Percentiles rank a stretch among this genome's conserved stretches.
phyloP scores from a whole-genome alignment of 371 early-diverging fungal genomes.

The Syncephalastrum racemosum region DNA sequence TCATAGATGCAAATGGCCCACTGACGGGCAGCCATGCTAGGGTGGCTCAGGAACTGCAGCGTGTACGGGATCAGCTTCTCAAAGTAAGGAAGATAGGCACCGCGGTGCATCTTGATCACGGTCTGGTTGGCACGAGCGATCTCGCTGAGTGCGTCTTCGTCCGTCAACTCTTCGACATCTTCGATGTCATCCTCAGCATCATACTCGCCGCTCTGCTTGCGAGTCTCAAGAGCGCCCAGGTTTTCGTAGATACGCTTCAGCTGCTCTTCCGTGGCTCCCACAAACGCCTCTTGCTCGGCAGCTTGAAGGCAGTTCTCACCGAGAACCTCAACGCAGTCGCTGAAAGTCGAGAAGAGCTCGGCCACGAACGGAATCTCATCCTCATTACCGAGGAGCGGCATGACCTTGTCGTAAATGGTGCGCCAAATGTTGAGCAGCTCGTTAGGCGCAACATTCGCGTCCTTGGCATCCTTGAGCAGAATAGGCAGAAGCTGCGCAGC shows the following conservation, averaged over 20 bases:
- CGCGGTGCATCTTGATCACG: conserved; percentile 70
- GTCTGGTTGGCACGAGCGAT: conserved; percentile 75
- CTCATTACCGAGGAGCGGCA: conserved; percentile 71
- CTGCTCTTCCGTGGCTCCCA: conserved; percentile 65
- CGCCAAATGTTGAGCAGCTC: conserved; percentile 61
- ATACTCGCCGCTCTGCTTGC: conserved; percentile 72
- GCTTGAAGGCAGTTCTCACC: conserved; percentile 66
- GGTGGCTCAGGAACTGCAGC: conserved; percentile 59
- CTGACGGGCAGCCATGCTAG: conserved; percentile 75
- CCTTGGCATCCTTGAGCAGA: conserved; percentile 68
- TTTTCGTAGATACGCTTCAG: conserved; percentile 70
- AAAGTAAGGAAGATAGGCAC: conserved; percentile 77
- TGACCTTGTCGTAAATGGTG: conserved; percentile 65
- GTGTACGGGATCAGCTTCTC: conserved; percentile 73
- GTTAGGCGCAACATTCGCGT: conserved; percentile 44
- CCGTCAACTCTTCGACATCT: conserved; percentile 75
- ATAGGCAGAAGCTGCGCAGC: conserved; percentile 84
- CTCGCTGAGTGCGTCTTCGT: conserved; percentile 80
- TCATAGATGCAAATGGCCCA: conserved; percentile 90
- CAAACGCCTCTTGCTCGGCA: conserved; percentile 65
- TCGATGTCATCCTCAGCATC: conserved; percentile 91
- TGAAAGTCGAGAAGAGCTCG: conserved; percentile 75
- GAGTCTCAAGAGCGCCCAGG: conserved; percentile 69
- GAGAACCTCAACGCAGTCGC: conserved; percentile 70
- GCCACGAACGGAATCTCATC: conserved; percentile 77